Evolutionary conservation across 257 asterid species (phyloP).

Genomic region (Coffea eugenioides): DNA sequence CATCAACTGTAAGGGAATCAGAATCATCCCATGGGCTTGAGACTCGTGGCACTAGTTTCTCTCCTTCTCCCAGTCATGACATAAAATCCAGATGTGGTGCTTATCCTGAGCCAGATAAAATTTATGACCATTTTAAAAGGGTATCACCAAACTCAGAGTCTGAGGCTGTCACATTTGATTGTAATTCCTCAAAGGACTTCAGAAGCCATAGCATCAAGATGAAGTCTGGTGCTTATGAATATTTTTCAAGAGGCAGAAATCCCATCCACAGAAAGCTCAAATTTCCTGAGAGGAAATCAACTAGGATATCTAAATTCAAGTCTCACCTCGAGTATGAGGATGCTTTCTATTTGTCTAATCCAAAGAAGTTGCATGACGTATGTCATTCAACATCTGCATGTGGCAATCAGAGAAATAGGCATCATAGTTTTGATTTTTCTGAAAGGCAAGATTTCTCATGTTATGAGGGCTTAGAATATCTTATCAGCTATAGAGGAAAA

Average conservation of each 20-base stretch:
- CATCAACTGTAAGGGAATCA: conserved; percentile 26
- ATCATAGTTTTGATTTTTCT: conserved; percentile 20
- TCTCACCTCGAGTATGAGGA: conserved; percentile 26
- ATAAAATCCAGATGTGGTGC: conserved; percentile 21
- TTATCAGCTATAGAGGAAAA: conserved; percentile 20
- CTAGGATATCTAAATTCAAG: conserved; percentile 22
- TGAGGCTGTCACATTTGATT: conserved; percentile 24
- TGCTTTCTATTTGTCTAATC: conserved; percentile 27
- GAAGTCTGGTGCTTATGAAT: conserved; percentile 23
- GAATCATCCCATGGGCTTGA: conserved; percentile 32
- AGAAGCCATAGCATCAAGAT: conserved; percentile 18
- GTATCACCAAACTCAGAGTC: conserved; percentile 19
- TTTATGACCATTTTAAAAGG: conserved; percentile 22
- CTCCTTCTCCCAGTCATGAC: conserved; percentile 33
- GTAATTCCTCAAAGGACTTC: conserved; percentile 24
- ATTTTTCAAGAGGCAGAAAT: conserved; percentile 29
- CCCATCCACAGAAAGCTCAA: conserved; percentile 19
- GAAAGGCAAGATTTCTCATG: conserved; percentile 23
- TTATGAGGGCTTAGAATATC: conserved; percentile 19
- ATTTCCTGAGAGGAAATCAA: conserved; percentile 23
- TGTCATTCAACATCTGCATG: conserved; percentile 21
- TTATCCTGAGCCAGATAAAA: conserved; percentile 18
- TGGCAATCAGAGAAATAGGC: conserved; percentile 23
- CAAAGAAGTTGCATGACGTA: conserved; percentile 25
- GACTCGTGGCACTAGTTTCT: conserved; percentile 32